Evolutionary conservation across 2,329 filamentous ascomycete genomes (phyloP).

Genomic region (Penicillium crustosum): DNA sequence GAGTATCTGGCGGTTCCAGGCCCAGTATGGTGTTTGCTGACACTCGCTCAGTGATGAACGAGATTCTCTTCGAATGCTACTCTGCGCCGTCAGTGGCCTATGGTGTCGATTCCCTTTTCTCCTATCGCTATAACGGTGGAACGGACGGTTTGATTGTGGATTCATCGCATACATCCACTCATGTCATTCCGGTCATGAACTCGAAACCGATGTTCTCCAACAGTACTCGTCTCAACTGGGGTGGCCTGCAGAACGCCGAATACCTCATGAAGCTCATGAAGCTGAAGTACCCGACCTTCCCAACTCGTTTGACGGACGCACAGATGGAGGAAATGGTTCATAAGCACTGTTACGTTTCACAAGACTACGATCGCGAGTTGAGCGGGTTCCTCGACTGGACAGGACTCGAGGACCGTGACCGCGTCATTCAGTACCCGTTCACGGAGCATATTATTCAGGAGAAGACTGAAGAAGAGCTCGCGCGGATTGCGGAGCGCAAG

Average conservation of each 20-base stretch:
- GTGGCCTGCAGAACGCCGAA: constrained; percentile 83
- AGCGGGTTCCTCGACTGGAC: constrained; percentile 81
- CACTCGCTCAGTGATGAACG: constrained; percentile 74
- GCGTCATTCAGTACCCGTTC: constrained; percentile 88
- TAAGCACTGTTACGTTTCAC: constrained; percentile 86
- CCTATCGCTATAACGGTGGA: constrained; percentile 88
- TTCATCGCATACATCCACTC: constrained; percentile 89
- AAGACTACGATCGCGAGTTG: constrained; percentile 78
- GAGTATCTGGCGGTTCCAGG: constrained; percentile 35
- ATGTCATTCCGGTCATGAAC: constrained; percentile 90
- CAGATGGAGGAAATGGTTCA: constrained; percentile 86
- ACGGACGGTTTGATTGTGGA: constrained; percentile 84
- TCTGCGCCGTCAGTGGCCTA: constrained; percentile 84
- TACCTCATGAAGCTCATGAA: constrained; percentile 86
- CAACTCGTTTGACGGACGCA: constrained; percentile 77
- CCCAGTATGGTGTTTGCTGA: constrained; percentile 19
- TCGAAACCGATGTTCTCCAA: constrained; percentile 80
- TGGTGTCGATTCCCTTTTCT: constrained; percentile 95
- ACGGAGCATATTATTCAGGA: constrained; percentile 87
- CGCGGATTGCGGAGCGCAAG: constrained; percentile 84
- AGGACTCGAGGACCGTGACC: constrained; percentile 83
- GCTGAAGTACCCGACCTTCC: constrained; percentile 88
- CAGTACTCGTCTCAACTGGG: constrained; percentile 90
- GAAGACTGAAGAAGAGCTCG: constrained; percentile 93
- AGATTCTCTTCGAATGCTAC: constrained; percentile 96